phyloP scores from a whole-genome alignment of 495 filamentous ascomycete species.

The Apiosordaria backusii region DNA sequence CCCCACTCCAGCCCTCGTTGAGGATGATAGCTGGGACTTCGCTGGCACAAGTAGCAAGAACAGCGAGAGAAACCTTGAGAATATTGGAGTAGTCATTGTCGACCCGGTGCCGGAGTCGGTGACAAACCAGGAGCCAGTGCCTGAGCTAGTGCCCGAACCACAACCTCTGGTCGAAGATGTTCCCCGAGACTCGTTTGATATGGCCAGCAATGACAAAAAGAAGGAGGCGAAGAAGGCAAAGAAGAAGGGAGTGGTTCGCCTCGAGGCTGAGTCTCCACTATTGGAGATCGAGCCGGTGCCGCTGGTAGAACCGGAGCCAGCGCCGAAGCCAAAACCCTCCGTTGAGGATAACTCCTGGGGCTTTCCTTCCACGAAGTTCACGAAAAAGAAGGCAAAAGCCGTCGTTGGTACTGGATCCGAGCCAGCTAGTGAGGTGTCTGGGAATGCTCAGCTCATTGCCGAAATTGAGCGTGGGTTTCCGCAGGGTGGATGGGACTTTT shows the following conservation, averaged over 20 bases:
- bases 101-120: neutral
- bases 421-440: neutral
- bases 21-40: neutral
- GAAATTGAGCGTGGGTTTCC: neutral
- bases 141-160: neutral
- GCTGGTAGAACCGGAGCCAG: neutral
- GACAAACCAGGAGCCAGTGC: too few species aligned
- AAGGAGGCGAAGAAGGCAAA: neutral
- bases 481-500: constrained; percentile 9
- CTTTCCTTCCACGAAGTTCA: neutral
- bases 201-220: neutral
- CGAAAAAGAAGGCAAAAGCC: neutral
- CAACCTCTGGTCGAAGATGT: neutral
- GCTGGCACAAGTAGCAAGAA: neutral
- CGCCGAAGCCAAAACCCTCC: neutral
- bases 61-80: neutral
- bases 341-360: neutral
- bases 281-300: neutral
- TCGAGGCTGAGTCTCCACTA: neutral
- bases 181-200: neutral
- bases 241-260: neutral
- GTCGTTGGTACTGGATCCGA: neutral
- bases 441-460: neutral
- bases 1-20: neutral
- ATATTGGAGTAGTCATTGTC: neutral